These are phyloP conservation scores for Metschnikowia proteae DNA, from an alignment of 805 yeast genomes.

Conservation along the genomic window DNA sequence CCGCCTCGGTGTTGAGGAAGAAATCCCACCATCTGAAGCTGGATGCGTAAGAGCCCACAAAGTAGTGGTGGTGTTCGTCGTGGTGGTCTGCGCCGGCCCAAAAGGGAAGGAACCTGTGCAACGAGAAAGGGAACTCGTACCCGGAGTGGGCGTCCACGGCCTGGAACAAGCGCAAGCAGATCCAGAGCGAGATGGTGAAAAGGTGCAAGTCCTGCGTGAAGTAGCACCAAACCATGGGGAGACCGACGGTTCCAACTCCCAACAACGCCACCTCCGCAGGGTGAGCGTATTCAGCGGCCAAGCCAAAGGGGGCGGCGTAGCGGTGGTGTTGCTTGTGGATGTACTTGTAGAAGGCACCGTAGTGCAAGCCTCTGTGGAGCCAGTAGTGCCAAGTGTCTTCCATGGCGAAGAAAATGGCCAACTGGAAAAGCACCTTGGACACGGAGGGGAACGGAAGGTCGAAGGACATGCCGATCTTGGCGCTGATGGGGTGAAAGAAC, in stretches of 20 bases:
- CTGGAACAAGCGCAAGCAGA: slow-evolving; percentile 49
- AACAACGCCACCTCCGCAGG: slow-evolving; percentile 55
- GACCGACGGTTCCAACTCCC: slow-evolving; percentile 59
- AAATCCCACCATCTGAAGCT: slow-evolving; percentile 97
- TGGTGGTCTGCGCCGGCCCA: slow-evolving; percentile 69
- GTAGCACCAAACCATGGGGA: slow-evolving; percentile 53
- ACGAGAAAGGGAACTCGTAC: slow-evolving; percentile 60
- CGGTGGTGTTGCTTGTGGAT: slow-evolving; percentile 60
- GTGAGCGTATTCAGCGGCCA: slow-evolving; percentile 60
- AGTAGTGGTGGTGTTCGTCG: slow-evolving; percentile 57
- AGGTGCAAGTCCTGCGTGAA: slow-evolving; percentile 45
- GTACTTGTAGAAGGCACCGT: slow-evolving; percentile 53
- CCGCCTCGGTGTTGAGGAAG: slow-evolving; percentile 84
- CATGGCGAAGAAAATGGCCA: slow-evolving; percentile 47
- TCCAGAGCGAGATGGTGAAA: slow-evolving; percentile 53
- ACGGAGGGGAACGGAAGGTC: slow-evolving; percentile 52
- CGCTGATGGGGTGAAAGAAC: slow-evolving; percentile 58
- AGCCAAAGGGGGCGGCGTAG: slow-evolving; percentile 61
- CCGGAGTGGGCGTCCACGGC: slow-evolving; percentile 63
- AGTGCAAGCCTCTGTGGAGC: slow-evolving; percentile 55
- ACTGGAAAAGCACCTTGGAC: slow-evolving; percentile 40
- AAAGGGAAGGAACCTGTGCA: slow-evolving; percentile 53
- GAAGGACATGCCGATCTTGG: slow-evolving; percentile 45
- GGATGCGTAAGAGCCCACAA: slow-evolving; percentile 92
- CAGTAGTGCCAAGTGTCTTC: slow-evolving; percentile 63